Conservation (phyloP, 352 stramenopile genomes). For the Phytophthora tentaculata region DNA sequence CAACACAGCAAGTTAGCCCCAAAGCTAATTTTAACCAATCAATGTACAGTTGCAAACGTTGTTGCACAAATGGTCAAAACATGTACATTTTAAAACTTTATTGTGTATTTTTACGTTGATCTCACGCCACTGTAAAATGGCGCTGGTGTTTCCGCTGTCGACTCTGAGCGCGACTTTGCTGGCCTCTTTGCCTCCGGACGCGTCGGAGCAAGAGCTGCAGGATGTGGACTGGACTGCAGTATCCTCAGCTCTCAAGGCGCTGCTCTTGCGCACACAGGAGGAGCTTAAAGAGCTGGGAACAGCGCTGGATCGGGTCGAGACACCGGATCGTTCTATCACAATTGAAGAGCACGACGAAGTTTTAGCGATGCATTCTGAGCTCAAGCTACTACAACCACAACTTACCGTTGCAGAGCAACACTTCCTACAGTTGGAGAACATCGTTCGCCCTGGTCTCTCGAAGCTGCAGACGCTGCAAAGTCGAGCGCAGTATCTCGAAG, state of each 20-base stretch:
- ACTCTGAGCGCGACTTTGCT: slow-evolving; percentile 31
- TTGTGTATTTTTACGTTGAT: too few relatives aligned
- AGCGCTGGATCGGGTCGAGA: slow-evolving; percentile 14
- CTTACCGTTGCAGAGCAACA: slow-evolving; percentile 46
- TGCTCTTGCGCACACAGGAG: slow-evolving; percentile 24
- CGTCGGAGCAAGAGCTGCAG: slow-evolving; percentile 19
- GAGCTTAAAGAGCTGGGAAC: slow-evolving; percentile 28
- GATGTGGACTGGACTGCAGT: slow-evolving; percentile 32
- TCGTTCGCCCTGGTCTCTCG: slow-evolving; percentile 40
- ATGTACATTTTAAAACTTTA: too few relatives aligned
- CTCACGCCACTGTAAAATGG: not conserved
- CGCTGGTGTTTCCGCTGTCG: slow-evolving; percentile 17
- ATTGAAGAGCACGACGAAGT: slow-evolving; percentile 26
- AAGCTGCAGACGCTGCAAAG: slow-evolving; percentile 46
- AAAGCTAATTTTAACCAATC: too few relatives aligned
- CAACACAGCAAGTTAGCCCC: too few relatives aligned
- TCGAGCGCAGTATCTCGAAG: slow-evolving; percentile 52
- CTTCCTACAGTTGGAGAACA: slow-evolving; percentile 50
- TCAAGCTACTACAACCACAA: slow-evolving; percentile 29
- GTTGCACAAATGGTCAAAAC: too few relatives aligned
- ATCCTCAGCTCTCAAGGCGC: slow-evolving; percentile 18
- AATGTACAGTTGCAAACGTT: too few relatives aligned
- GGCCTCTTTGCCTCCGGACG: slow-evolving; percentile 11
- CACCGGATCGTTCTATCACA: not conserved
- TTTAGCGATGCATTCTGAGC: slow-evolving; percentile 16